Evolutionary conservation across 2,329 filamentous ascomycete species (phyloP), one percentile per base, ranked within the genome.

Genomic region (Aphanoascus verrucosus): DNA sequence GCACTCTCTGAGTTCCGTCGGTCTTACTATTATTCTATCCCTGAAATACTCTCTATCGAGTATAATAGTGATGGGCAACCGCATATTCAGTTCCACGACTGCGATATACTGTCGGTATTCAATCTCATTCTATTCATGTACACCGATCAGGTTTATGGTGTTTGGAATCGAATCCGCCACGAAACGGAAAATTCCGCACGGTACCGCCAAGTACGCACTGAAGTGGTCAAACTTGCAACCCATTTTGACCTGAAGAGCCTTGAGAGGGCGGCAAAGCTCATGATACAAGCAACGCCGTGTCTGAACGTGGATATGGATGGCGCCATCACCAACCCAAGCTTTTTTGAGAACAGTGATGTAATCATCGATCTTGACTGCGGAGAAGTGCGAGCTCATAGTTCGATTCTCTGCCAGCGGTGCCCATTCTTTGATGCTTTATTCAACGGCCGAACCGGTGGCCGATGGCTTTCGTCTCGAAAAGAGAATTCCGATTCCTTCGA

Each of bases 391-490:
- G 83, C 85, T 0, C 93, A 98, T 63, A 91, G 88, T 58, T 76
- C 83, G 3, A 69, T 97, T 2, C 67, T 96, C 35, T 90, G 88
- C 59, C 83, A 84, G 62, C 78, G 93, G 59, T 96, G 90, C 61
- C 89, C 88, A 0, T 98, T 96, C 75, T 98, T 98, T 59, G 77
- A 91, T 58, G 86, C 86, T 1, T 76, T 98, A 42, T 97, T 96
- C 67, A 77, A 87, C 61, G 93, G 93, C n/a, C 83, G 88, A 42
- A 88, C 93, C 6, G 78, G 79, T 40, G 93, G 93, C 0, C 80
- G 80, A 60, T 98, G 93, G 93, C 76, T 98, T 17, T 78, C 83
- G 47, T 78, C 79, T 32, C 80, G 89, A 51, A 72, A 77, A 49
- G 69, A 56, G 15, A 11, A 44, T 35, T 52, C 67, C 63, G 60